Conservation (phyloP, 2,329 filamentous ascomycete species). For the Diaporthe amygdali region DNA sequence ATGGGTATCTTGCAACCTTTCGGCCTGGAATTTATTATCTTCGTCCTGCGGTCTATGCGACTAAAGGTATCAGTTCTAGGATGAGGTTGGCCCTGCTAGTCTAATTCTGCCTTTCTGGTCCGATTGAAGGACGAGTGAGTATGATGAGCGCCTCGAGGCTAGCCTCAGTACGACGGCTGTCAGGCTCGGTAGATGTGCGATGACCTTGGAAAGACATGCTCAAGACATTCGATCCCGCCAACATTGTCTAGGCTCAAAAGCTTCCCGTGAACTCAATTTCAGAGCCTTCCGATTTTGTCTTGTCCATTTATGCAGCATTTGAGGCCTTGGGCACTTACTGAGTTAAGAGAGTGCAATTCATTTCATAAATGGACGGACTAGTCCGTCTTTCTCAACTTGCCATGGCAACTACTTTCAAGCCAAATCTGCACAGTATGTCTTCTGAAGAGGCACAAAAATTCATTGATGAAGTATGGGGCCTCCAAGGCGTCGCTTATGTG, state of each 20-base stretch:
- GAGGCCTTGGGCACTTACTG: not conserved
- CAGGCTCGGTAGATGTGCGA: not conserved
- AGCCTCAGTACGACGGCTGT: not conserved
- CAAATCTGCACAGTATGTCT: conserved; percentile 3
- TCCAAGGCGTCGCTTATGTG: conserved; percentile 31
- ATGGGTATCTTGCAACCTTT: no score
- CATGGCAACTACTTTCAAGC: conserved; percentile 10
- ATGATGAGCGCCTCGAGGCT: not conserved
- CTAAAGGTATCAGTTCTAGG: not conserved
- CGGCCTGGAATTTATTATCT: no score
- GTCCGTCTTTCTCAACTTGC: no score
- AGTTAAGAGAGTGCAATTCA: not conserved
- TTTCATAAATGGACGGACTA: not conserved
- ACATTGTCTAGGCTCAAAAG: not conserved
- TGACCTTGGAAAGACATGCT: not conserved
- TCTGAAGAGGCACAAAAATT: conserved; percentile 27
- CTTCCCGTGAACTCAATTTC: not conserved
- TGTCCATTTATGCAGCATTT: not conserved
- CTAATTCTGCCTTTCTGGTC: no score
- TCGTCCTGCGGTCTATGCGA: not conserved
- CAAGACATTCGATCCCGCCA: not conserved
- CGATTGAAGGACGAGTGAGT: no score
- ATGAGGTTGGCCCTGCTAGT: no score
- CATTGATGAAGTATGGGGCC: conserved; percentile 33
- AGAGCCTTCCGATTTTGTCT: not conserved